Evolutionary conservation across 257 asterid species (phyloP).

Genomic region (Plantago major): DNA sequence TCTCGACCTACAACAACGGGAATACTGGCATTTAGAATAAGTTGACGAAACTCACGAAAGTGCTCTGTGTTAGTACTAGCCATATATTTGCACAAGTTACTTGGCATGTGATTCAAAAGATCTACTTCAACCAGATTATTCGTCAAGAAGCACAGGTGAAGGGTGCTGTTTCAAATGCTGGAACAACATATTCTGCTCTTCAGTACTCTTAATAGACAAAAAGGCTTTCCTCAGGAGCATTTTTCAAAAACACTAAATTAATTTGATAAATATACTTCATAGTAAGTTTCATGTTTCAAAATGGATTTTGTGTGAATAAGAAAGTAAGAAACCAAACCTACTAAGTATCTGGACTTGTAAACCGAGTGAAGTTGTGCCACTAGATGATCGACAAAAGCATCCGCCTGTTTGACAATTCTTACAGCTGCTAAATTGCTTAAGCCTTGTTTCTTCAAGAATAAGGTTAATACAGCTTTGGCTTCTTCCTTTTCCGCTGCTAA

Average conservation of each 20-base stretch:
- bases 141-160: too few species aligned
- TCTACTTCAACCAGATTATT: too few species aligned
- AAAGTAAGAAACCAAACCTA: slow-evolving; percentile 66
- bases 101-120: too few species aligned
- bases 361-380: slow-evolving; percentile 79
- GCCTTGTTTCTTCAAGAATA: slow-evolving; percentile 85
- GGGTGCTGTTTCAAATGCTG: too few species aligned
- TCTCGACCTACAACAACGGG: slow-evolving; percentile 60
- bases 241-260: slow-evolving; percentile 6
- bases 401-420: slow-evolving; percentile 76
- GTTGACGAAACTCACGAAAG: background rate
- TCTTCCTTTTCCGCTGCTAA: slow-evolving; percentile 93
- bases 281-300: slow-evolving; percentile 1
- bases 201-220: too few species aligned
- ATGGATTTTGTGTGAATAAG: slow-evolving; percentile 7
- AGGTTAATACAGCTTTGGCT: slow-evolving; percentile 82
- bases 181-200: background rate
- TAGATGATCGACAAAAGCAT: slow-evolving; percentile 78
- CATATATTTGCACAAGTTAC: too few species aligned
- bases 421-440: slow-evolving; percentile 68
- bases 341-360: slow-evolving; percentile 88
- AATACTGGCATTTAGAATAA: background rate
- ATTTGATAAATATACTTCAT: slow-evolving; percentile 8
- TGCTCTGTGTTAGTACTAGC: too few species aligned
- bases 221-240: too few species aligned